phyloP scores from a whole-genome alignment of 208 protist species.

The Sergeia podlipaevii region DNA sequence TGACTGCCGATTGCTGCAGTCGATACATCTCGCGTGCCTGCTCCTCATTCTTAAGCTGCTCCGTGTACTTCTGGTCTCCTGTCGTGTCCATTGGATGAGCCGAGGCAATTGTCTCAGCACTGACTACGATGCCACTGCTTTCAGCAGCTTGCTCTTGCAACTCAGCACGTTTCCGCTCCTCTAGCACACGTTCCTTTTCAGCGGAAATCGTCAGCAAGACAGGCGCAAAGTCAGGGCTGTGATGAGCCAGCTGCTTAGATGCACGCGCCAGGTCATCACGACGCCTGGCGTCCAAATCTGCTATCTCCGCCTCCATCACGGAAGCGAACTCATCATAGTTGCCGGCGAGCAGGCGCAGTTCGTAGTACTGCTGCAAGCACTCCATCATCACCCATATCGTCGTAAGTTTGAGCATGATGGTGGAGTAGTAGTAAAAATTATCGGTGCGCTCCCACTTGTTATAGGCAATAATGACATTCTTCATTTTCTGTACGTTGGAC shows the following conservation, averaged over 20 bases:
- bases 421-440: conserved; percentile 84
- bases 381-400: conserved; percentile 76
- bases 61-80: conserved; percentile 24
- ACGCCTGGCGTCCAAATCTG: conserved; percentile 26
- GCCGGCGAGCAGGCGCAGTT: conserved; percentile 51
- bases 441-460: conserved; percentile 81
- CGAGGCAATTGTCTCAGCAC: not conserved
- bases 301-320: conserved; percentile 52
- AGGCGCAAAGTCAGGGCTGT: conserved; percentile 54
- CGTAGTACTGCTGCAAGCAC: conserved; percentile 76
- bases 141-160: not conserved
- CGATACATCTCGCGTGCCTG: conserved; percentile 35
- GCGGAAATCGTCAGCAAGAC: conserved; percentile 41
- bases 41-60: conserved; percentile 20
- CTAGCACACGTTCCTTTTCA: conserved; percentile 35
- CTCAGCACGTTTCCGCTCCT: not conserved
- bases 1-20: conserved; percentile 3
- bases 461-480: conserved; percentile 79
- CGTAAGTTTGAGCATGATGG: conserved; percentile 53
- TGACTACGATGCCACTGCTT: not conserved
- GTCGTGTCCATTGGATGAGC: conserved; percentile 84
- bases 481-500: conserved; percentile 71
- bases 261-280: conserved; percentile 36
- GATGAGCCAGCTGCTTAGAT: conserved; percentile 25
- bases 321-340: conserved; percentile 76